A percentile compares a stretch with the other conserved stretches of the same genome.
phyloP scores from a whole-genome alignment of 2,329 filamentous ascomycete species.

The Verticillium dahliae region DNA sequence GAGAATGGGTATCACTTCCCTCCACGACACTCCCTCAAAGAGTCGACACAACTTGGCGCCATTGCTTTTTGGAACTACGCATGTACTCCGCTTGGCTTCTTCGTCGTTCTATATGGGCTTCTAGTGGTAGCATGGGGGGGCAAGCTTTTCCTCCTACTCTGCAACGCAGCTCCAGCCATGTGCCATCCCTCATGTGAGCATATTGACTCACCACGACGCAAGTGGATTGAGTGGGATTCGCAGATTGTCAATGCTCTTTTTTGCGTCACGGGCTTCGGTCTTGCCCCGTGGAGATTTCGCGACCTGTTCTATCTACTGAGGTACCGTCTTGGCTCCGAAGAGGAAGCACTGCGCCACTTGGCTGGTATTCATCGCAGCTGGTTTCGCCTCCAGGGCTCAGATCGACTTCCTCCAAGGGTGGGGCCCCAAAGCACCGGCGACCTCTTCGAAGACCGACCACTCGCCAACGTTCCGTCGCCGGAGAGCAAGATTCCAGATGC shows the following conservation, averaged over 20 bases:
- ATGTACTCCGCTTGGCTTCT: conserved; percentile 67
- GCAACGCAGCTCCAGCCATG: conserved; percentile 68
- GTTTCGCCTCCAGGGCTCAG: conserved; percentile 66
- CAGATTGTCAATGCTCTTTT: conserved; percentile 81
- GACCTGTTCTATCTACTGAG: conserved; percentile 68
- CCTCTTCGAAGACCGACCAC: conserved; percentile 26
- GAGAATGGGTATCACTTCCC: conserved; percentile 62
- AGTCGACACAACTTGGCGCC: conserved; percentile 51
- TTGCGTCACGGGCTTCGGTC: conserved; percentile 78
- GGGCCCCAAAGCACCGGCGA: conserved; percentile 46
- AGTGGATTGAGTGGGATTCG: conserved; percentile 80
- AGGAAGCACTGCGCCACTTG: conserved; percentile 56
- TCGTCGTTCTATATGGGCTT: conserved; percentile 71
- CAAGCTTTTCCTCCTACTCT: conserved; percentile 82
- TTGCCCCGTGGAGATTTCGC: conserved; percentile 78
- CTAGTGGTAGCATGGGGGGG: conserved; percentile 86
- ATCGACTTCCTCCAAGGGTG: conserved; percentile 45
- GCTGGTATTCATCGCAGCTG: conserved; percentile 70
- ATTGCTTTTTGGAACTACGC: conserved; percentile 66
- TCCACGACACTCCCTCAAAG: conserved; percentile 52
- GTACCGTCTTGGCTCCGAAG: conserved; percentile 50
- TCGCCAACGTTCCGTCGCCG: conserved; percentile 55
- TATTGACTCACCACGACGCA: conserved; percentile 68
- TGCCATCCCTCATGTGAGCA: conserved; percentile 64
- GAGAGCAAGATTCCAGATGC: conserved; percentile 54